These are phyloP conservation scores for Alopecurus myosuroides DNA, from an alignment of 176 grass and related monocot genomes.

Conservation along the genomic window DNA sequence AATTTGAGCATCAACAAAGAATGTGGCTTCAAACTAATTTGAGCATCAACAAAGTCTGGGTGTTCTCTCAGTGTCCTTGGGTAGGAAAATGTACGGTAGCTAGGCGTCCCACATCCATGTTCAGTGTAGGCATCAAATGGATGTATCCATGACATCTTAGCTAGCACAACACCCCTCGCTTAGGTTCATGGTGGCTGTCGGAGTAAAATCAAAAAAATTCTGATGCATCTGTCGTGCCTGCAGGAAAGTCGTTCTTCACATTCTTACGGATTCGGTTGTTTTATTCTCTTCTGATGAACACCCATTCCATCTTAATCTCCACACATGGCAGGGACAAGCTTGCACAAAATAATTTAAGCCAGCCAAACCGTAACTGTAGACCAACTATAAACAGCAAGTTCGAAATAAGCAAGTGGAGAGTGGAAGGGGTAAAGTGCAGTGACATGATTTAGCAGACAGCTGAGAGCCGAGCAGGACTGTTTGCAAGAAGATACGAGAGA, in stretches of 20 bases:
- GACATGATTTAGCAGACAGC: too few species aligned
- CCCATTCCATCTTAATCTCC: too few species aligned
- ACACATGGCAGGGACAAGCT: neutral
- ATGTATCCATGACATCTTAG: too few species aligned
- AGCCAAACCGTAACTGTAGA: neutral
- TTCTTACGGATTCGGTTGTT: too few species aligned
- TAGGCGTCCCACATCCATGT: neutral
- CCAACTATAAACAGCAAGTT: neutral
- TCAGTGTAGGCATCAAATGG: neutral
- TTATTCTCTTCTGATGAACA: too few species aligned
- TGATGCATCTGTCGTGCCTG: neutral
- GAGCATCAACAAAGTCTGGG: neutral
- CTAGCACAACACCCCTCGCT: neutral
- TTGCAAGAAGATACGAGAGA: neutral
- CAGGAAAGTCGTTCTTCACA: neutral
- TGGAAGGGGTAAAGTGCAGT: too few species aligned
- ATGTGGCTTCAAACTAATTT: neutral
- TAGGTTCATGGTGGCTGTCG: neutral
- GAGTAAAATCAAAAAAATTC: neutral
- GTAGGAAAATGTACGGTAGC: neutral
- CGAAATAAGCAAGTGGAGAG: neutral
- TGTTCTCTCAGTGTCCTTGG: neutral
- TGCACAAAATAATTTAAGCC: neutral
- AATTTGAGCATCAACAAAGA: too few species aligned
- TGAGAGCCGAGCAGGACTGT: neutral